Percentiles rank a stretch among this genome's conserved stretches.
These are phyloP conservation scores for Neurospora sp. DNA, from an alignment of 2,329 filamentous ascomycete species.

Conservation along the genomic window DNA sequence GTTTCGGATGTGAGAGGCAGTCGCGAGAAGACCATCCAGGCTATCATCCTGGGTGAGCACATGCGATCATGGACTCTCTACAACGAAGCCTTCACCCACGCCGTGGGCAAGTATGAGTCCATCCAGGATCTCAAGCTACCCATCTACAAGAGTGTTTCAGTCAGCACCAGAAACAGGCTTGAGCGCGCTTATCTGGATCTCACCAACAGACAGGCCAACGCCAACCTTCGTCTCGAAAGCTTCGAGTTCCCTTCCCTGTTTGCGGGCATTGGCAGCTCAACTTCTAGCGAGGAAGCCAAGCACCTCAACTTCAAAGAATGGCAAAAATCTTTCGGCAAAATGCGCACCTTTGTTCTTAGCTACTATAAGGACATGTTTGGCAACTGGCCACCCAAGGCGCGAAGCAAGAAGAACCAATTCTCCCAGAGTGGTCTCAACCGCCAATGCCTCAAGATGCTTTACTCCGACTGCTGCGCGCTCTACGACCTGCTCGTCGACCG, in stretches of 20 bases:
- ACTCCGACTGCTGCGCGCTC: conserved; percentile 73
- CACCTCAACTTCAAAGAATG: conserved; percentile 75
- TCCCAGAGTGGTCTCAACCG: conserved; percentile 80
- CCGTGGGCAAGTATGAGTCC: conserved; percentile 74
- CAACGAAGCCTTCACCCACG: conserved; percentile 85
- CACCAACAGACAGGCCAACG: conserved; percentile 57
- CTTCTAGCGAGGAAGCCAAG: conserved; percentile 65
- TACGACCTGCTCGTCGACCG: conserved; percentile 87
- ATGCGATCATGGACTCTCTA: conserved; percentile 78
- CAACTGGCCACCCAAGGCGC: conserved; percentile 84
- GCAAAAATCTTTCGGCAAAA: conserved; percentile 63
- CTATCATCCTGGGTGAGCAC: conserved; percentile 76
- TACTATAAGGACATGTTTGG: conserved; percentile 53
- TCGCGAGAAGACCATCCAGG: conserved; percentile 81
- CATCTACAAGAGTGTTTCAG: conserved; percentile 60
- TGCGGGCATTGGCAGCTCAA: conserved; percentile 77
- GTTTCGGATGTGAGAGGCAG: conserved; percentile 74
- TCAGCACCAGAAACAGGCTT: conserved; percentile 64
- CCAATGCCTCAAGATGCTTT: conserved; percentile 69
- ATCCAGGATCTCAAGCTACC: conserved; percentile 56
- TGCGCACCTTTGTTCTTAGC: conserved; percentile 61
- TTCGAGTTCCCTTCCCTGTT: conserved; percentile 92
- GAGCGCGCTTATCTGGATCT: conserved; percentile 77
- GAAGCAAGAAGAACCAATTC: conserved; percentile 83
- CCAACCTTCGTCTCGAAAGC: conserved; percentile 65